Percentiles rank a stretch among this genome's conserved stretches.
These are phyloP conservation scores for Diplotaxis tenuifolia DNA, from an alignment of 345 rosid genomes.

Conservation along the genomic window DNA sequence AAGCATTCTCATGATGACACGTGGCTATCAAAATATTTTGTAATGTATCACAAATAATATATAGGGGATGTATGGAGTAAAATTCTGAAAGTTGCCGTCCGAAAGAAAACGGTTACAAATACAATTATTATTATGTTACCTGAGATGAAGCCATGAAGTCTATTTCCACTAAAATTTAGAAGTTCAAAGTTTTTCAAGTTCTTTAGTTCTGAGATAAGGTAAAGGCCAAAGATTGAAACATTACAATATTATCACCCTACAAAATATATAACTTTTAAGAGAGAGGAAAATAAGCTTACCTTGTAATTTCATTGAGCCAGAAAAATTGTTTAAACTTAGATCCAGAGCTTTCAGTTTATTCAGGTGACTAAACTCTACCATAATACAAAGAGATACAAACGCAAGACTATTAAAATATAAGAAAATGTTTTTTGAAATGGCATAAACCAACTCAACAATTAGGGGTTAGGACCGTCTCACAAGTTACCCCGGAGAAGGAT, in stretches of 20 bases:
- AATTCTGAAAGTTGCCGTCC: neutral
- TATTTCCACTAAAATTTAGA: neutral
- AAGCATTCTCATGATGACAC: too few species aligned
- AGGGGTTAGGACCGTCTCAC: neutral
- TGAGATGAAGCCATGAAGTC: neutral
- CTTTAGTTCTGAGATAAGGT: neutral
- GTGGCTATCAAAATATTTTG: too few species aligned
- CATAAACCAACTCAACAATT: neutral
- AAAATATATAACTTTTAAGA: neutral
- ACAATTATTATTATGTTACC: neutral
- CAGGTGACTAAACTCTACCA: neutral
- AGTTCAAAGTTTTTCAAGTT: neutral
- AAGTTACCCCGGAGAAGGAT: neutral
- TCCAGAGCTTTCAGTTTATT: constrained; percentile 14
- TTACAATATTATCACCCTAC: neutral
- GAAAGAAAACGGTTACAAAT: neutral
- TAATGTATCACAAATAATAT: too few species aligned
- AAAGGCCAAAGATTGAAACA: neutral
- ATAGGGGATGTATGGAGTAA: neutral
- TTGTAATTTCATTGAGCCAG: constrained; percentile 3
- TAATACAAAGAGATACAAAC: neutral
- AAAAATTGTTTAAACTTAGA: neutral
- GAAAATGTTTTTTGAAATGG: neutral
- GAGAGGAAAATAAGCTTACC: neutral
- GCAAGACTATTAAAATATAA: neutral